phyloP scores from a whole-genome alignment of 345 rosid species.

The Aegle marmelos region DNA sequence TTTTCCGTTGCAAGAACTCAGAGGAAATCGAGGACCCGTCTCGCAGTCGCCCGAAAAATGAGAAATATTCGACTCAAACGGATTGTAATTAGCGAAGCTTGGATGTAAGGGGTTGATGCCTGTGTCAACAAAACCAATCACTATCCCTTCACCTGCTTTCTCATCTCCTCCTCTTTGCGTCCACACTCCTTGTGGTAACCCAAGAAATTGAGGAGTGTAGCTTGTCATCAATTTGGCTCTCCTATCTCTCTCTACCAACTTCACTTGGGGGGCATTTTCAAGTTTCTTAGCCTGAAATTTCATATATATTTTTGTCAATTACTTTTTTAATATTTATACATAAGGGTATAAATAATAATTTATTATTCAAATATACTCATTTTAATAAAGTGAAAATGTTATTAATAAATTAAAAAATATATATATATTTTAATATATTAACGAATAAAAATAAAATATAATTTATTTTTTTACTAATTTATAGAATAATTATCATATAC shows the following conservation, averaged over 20 bases:
- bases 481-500: no score
- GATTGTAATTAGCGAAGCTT: constrained; percentile 57
- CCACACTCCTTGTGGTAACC: constrained; percentile 54
- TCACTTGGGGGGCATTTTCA: constrained; percentile 42
- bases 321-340: no score
- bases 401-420: no score
- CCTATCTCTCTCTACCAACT: constrained; percentile 71
- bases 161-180: constrained; percentile 38
- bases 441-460: no score
- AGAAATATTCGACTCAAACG: constrained; percentile 35
- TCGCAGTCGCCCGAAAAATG: constrained; percentile 74
- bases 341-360: no score
- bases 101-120: constrained; percentile 80
- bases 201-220: constrained; percentile 70
- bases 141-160: constrained; percentile 64
- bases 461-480: no score
- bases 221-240: constrained; percentile 86
- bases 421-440: no score
- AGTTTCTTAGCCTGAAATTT: constrained; percentile 61
- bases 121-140: constrained; percentile 76
- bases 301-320: no score
- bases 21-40: constrained; percentile 61
- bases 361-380: no score
- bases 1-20: constrained; percentile 70
- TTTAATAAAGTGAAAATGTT: no score